Evolutionary conservation across 768 basidiomycete species (phyloP), one percentile per base, ranked within the genome.

Genomic region (Mycena polygramma): DNA sequence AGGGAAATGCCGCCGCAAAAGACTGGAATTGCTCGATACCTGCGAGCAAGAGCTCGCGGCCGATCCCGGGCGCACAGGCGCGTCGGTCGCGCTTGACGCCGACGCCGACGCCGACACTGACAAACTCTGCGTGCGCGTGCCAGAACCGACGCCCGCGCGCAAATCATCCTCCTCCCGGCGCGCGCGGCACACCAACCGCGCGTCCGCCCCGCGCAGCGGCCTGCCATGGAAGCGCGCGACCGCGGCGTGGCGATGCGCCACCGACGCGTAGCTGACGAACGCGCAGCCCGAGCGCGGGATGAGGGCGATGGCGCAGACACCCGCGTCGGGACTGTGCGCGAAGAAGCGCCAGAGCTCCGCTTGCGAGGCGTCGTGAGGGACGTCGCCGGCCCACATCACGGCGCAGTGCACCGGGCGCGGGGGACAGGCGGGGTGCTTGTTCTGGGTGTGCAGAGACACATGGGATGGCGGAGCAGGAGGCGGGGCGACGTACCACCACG

Each of bases 321-420:
- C 45, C 9, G 24, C 37, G 17, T 76, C 68, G 11, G 66, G 76
- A 10, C 76, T 68, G 46, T 73, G 78, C 71, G 87, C 91, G 82
- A 98, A 96, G 78, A 96, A 97, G 11, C 84, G 83, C 92, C 92
- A 94, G 6, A 98, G 83, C 76, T 98, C 96, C 72, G 94, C 91
- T 67, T 95, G 88, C 3, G 89, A 90, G 17, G 94, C 90, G 75
- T 96, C 94, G 8, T 86, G 86, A 4, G 94, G 94, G 4, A 98
- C 92, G 76, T 98, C 98, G 11, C 97, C 97, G 13, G 91, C 91
- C 97, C 97, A 98, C 94, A 96, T 95, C 2, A 96, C 95, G 30
- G 30, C 30, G 30, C 30, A 6, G 30, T 30, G 30, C 94, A 93
- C 96, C 88, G 61, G 92, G 85, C 13, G 89, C 17, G 92, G 92